phyloP scores from a whole-genome alignment of 495 filamentous ascomycete genomes.

The Penicillium pulvis region DNA sequence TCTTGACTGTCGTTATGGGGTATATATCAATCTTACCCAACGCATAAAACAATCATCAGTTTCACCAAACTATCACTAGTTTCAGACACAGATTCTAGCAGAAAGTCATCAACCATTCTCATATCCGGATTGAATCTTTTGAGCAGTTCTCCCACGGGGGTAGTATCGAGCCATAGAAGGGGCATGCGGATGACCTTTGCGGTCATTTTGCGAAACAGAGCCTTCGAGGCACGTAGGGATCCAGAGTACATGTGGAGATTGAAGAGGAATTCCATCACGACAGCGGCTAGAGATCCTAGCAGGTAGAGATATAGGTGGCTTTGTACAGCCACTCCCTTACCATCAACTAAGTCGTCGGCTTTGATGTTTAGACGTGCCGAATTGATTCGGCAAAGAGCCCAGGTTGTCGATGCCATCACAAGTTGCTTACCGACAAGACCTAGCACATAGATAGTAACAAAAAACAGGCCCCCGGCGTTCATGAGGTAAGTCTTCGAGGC shows the following conservation, averaged over 20 bases:
- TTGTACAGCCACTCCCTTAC: background rate
- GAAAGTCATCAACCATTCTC: background rate
- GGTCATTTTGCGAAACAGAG: background rate
- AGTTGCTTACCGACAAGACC: background rate
- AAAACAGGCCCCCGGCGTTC: background rate
- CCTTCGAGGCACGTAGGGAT: background rate
- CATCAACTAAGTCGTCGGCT: background rate
- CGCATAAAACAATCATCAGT: background rate
- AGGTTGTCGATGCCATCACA: background rate
- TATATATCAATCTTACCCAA: background rate
- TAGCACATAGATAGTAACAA: background rate
- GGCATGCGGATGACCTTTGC: conserved; percentile 1
- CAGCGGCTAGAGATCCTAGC: background rate
- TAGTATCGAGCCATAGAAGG: background rate
- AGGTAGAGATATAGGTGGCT: background rate
- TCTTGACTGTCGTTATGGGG: no score
- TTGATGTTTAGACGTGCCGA: background rate
- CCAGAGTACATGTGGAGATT: background rate
- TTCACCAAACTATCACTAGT: background rate
- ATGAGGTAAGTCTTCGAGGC: background rate
- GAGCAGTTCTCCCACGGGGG: background rate
- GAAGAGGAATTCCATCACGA: background rate
- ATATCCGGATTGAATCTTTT: background rate
- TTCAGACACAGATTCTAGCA: background rate
- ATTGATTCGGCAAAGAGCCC: background rate